phyloP scores from a whole-genome alignment of 169 alveolate genomes.

The Plasmodium cynomolgi region DNA sequence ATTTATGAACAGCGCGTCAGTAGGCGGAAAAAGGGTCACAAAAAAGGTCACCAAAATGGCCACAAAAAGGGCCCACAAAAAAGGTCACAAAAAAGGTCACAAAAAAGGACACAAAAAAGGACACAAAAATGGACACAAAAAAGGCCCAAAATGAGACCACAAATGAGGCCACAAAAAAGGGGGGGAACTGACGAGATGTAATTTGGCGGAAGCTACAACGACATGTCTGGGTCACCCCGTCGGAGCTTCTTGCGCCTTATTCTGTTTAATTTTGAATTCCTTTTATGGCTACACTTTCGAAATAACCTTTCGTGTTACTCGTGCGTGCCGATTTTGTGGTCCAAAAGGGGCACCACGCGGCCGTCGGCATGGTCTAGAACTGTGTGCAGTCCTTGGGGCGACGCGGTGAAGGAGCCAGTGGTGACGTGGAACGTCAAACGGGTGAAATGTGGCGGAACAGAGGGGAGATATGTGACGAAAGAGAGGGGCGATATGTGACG shows the following conservation, averaged over 20 bases:
- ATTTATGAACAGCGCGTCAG: neutral
- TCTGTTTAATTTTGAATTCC: neutral
- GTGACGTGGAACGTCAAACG: neutral
- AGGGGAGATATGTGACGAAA: neutral
- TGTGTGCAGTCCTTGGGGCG: neutral
- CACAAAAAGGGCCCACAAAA: too few relatives aligned
- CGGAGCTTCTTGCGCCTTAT: neutral
- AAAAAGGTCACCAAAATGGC: neutral
- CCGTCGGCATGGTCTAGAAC: neutral
- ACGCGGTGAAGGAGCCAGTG: neutral
- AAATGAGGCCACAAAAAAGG: neutral
- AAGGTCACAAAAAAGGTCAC: neutral
- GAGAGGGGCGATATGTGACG: neutral
- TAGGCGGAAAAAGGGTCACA: neutral
- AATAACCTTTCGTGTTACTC: neutral
- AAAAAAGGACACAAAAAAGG: neutral
- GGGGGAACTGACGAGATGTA: neutral
- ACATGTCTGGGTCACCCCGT: neutral
- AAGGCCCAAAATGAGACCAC: neutral
- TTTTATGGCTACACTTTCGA: neutral
- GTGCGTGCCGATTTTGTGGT: neutral
- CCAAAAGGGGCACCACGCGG: neutral
- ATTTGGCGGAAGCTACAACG: neutral
- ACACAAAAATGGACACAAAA: too few relatives aligned
- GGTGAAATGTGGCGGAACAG: slow-evolving; percentile 5